A percentile compares a stretch with the other conserved stretches of the same genome.
These are phyloP conservation scores for Cadophora gregata DNA, from an alignment of 2,329 filamentous ascomycete genomes.

Conservation along the genomic window DNA sequence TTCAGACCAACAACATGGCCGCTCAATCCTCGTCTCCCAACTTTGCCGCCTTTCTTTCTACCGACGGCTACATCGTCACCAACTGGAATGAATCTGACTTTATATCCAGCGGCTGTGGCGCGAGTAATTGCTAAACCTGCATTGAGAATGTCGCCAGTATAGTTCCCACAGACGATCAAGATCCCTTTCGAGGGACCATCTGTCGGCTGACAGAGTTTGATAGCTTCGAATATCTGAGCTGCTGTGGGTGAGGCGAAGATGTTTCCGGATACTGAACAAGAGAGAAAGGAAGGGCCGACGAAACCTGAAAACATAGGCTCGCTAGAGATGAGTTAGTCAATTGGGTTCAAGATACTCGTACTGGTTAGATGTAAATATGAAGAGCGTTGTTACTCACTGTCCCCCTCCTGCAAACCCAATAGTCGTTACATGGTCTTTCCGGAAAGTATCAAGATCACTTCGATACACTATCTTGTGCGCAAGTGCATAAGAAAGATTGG, in stretches of 20 bases:
- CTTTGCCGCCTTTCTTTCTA: slow-evolving; percentile 53
- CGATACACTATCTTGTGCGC: slow-evolving; percentile 40
- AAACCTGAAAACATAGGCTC: slow-evolving; percentile 51
- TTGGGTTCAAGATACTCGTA: background rate
- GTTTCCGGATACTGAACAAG: slow-evolving; percentile 48
- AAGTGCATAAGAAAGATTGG: slow-evolving; percentile 34
- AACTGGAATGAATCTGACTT: slow-evolving; percentile 36
- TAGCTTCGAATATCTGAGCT: slow-evolving; percentile 49
- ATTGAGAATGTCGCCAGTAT: slow-evolving; percentile 51
- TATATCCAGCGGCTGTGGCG: slow-evolving; percentile 40
- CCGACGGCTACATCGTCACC: slow-evolving; percentile 53
- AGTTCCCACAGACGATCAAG: slow-evolving; percentile 49
- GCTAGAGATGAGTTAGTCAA: slow-evolving; percentile 13
- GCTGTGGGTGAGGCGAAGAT: slow-evolving; percentile 51
- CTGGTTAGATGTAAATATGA: background rate
- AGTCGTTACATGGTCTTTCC: slow-evolving; percentile 39
- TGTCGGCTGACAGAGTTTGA: slow-evolving; percentile 34
- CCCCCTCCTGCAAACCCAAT: slow-evolving; percentile 41
- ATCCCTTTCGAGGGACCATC: slow-evolving; percentile 31
- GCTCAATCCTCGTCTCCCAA: slow-evolving; percentile 55
- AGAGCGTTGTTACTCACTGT: slow-evolving; percentile 33
- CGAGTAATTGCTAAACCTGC: slow-evolving; percentile 49
- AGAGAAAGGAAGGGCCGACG: slow-evolving; percentile 48
- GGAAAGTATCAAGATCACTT: slow-evolving; percentile 37
- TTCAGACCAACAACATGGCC: slow-evolving; percentile 56